phyloP scores from a whole-genome alignment of 192 early-diverging fungal genomes.

The Backusella westeae region DNA sequence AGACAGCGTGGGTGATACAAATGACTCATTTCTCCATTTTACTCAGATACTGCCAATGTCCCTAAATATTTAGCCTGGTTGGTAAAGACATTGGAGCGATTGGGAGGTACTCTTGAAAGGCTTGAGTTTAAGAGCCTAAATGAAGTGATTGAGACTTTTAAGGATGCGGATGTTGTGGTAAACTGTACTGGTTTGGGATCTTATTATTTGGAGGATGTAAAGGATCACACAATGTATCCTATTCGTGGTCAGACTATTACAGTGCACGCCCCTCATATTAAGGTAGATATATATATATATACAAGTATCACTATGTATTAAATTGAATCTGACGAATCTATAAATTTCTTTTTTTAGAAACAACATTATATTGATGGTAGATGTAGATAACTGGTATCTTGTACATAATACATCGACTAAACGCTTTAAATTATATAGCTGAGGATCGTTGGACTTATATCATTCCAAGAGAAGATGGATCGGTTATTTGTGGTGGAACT shows the following conservation, averaged over 20 bases:
- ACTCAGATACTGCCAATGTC: constrained; percentile 58
- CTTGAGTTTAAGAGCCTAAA: constrained; percentile 43
- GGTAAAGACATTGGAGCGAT: constrained; percentile 42
- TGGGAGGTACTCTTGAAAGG: constrained; percentile 54
- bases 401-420: background rate
- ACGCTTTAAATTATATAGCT: constrained; percentile 8
- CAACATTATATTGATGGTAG: constrained; percentile 13
- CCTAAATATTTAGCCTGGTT: constrained; percentile 72
- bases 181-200: constrained; percentile 84
- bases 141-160: constrained; percentile 42
- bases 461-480: constrained; percentile 80
- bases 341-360: background rate
- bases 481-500: constrained; percentile 79
- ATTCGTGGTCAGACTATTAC: constrained; percentile 79
- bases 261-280: constrained; percentile 74
- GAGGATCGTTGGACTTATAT: constrained; percentile 63
- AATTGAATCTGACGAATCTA: background rate
- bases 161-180: constrained; percentile 51
- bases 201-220: constrained; percentile 65
- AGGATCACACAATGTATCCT: constrained; percentile 66
- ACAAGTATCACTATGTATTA: background rate
- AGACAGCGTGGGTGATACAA: background rate
- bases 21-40: background rate
- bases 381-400: background rate
- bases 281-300: constrained; percentile 45